Base-by-base conservation (phyloP, 768 basidiomycete species). In the Pisolithus albus region DNA sequence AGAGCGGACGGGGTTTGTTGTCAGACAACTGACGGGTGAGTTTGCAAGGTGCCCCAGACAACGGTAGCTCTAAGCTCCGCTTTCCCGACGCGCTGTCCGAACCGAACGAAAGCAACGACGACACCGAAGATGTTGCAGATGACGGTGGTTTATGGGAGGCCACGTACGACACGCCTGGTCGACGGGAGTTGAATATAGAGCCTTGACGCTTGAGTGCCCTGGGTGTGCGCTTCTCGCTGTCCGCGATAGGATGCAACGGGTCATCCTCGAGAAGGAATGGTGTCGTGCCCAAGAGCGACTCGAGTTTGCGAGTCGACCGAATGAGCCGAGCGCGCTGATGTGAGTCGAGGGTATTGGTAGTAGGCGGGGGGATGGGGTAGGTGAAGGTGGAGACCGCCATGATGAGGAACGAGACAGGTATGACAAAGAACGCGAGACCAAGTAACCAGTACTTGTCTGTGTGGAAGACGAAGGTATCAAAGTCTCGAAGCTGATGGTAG, bases 401-500 rank as follows among this genome's bases (percentile, higher is more conserved):
- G 13, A 21, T 39, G 44, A 21, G 26, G 23, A 44, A 38, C 15
- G 44, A 26, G 26, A 46, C 18, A 38, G 13, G 23, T 18, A 49
- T 30, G 15, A 15, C 26, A 42, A 52, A 46, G 34, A 55, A 26
- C 8, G 52, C 13, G 28, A 46, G 37, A 55, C 32, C n/a, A 55
- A 57, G 56, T 50, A 57, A 23, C 26, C 57, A 54, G 57, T 49
- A 52, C 57, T 52, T 54, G 50, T 45, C 32, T 16, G 15, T 40
- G 19, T 11, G 47, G 19, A 23, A 4, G 21, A n/a, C n/a, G n/a
- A 19, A 48, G 49, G 56, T 56, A 52, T 55, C 49, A 49, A 45
- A 5, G 11, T 34, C 34, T 34, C 11, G n/a, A 49, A 18, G 18
- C n/a, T 83, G 79, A 54, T 84, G 7, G 4, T 26, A 82, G 7